Conservation (phyloP, 2,329 filamentous ascomycete species). For the Lecanicillium sp. region DNA sequence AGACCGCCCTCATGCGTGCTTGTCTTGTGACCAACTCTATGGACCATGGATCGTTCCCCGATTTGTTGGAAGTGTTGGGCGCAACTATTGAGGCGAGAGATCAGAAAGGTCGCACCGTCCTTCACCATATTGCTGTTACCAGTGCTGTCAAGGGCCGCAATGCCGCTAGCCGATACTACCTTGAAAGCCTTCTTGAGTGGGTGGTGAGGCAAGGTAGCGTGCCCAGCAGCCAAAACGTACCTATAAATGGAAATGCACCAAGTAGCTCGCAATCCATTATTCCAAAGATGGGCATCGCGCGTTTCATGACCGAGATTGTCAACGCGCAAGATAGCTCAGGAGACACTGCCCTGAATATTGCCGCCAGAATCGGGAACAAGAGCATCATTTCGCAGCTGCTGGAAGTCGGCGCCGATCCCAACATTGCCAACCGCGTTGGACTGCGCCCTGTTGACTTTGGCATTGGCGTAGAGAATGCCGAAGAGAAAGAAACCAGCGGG, state of each 20-base stretch:
- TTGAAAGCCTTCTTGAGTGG: conserved; percentile 90
- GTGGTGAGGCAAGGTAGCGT: conserved; percentile 77
- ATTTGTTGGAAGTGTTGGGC: conserved; percentile 80
- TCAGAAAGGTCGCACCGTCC: conserved; percentile 78
- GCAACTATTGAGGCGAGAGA: conserved; percentile 87
- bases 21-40: conserved; percentile 91
- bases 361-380: conserved; percentile 82
- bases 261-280: conserved; percentile 31
- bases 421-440: conserved; percentile 83
- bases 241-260: conserved; percentile 22
- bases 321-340: conserved; percentile 91
- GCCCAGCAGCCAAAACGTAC: conserved; percentile 40
- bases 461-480: conserved; percentile 59
- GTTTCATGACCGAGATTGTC: conserved; percentile 95
- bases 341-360: conserved; percentile 90
- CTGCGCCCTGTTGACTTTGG: conserved; percentile 90
- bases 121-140: conserved; percentile 94
- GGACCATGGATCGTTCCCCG: conserved; percentile 82
- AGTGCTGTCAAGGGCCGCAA: conserved; percentile 92
- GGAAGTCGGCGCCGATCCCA: conserved; percentile 90
- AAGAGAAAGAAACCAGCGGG: conserved; percentile 32
- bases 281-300: conserved; percentile 74
- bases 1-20: conserved; percentile 88
- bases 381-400: conserved; percentile 95
- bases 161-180: conserved; percentile 87